Conservation (phyloP, 306 rosid genomes). For the Aeschynomene evenia region DNA sequence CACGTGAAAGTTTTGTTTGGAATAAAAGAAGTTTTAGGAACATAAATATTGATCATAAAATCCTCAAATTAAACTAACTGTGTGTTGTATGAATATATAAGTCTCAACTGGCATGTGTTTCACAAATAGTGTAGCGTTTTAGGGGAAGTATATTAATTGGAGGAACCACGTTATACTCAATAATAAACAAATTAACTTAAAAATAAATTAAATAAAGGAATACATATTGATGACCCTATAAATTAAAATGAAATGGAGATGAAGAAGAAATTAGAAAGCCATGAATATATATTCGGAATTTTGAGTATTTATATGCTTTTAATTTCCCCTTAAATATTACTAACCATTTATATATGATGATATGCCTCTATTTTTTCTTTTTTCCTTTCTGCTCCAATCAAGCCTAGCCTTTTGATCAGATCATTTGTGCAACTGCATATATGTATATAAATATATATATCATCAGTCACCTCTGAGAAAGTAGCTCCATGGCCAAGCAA, state of each 20-base stretch:
- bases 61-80: background rate
- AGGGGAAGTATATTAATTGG: background rate
- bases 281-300: background rate
- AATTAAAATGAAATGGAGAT: slow-evolving; percentile 1
- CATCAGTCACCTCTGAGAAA: slow-evolving; percentile 10
- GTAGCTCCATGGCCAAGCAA: background rate
- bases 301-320: background rate
- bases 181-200: slow-evolving; percentile 21
- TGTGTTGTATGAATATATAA: slow-evolving; percentile 1
- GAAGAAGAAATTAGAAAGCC: background rate
- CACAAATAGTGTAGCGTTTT: background rate
- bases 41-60: slow-evolving; percentile 9
- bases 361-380: slow-evolving; percentile 21
- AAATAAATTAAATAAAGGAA: background rate
- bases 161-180: background rate
- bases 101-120: background rate
- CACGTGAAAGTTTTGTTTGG: background rate
- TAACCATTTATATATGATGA: slow-evolving; percentile 33
- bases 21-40: background rate
- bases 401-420: slow-evolving; percentile 15
- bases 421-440: background rate
- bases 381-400: slow-evolving; percentile 9
- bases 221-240: background rate
- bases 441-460: background rate
- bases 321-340: background rate